These are phyloP conservation scores for Epicoccum nigrum DNA, from an alignment of 2,329 filamentous ascomycete genomes.

Conservation along the genomic window DNA sequence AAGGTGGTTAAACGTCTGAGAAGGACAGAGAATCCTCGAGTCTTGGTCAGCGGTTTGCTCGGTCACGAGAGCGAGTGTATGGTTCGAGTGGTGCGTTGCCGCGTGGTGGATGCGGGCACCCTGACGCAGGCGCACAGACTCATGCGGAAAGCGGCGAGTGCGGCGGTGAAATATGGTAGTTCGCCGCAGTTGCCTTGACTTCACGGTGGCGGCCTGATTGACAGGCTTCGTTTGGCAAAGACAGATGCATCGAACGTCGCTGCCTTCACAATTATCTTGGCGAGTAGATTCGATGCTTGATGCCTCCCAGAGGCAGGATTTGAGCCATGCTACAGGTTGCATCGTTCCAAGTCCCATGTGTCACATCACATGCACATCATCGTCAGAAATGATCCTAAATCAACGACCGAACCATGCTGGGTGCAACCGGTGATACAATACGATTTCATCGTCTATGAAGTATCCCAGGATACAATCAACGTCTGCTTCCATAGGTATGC, in stretches of 20 bases:
- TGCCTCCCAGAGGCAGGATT: not conserved
- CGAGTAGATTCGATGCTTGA: not conserved
- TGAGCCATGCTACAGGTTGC: not conserved
- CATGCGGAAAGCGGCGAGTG: conserved; percentile 21
- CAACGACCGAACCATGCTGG: too few species aligned
- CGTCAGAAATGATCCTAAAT: not conserved
- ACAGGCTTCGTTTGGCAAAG: not conserved
- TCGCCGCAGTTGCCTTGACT: conserved; percentile 26
- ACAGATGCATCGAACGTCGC: not conserved
- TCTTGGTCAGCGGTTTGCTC: conserved; percentile 36
- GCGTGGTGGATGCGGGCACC: conserved; percentile 16
- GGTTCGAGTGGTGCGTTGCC: conserved; percentile 20
- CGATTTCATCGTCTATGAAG: not conserved
- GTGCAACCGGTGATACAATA: too few species aligned
- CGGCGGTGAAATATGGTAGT: conserved; percentile 19
- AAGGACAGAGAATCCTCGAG: conserved; percentile 4
- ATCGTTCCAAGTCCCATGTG: conserved; percentile 6
- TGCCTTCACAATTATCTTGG: not conserved
- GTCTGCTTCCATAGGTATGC: not conserved
- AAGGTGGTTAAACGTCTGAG: conserved; percentile 18
- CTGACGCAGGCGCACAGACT: conserved; percentile 10
- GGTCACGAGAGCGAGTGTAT: conserved; percentile 30
- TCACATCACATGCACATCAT: conserved; percentile 2
- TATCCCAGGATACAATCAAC: not conserved
- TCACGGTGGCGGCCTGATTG: conserved; percentile 10